Conservation (phyloP, 495 filamentous ascomycete species). For the Penicillium ucsense region DNA sequence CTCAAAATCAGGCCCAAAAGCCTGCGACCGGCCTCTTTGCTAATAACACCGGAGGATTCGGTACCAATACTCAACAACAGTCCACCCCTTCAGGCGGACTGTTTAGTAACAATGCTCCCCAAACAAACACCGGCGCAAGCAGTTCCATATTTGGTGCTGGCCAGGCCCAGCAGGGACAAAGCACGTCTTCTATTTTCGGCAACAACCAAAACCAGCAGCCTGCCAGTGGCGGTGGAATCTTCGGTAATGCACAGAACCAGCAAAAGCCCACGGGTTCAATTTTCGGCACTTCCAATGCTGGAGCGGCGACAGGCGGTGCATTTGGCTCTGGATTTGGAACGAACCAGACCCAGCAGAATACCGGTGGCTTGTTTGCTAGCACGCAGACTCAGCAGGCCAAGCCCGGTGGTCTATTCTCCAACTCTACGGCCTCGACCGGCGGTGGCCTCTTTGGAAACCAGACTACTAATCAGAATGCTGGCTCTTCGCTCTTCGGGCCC, state of each 20-base stretch:
- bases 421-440: slow-evolving; percentile 18
- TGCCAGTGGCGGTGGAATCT: slow-evolving; percentile 17
- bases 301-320: not conserved
- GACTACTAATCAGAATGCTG: slow-evolving; percentile 25
- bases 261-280: slow-evolving; percentile 28
- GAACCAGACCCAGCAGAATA: slow-evolving; percentile 17
- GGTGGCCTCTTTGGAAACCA: slow-evolving; percentile 38
- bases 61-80: slow-evolving; percentile 30
- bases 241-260: slow-evolving; percentile 26
- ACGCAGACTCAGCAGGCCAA: slow-evolving; percentile 29
- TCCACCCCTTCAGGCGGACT: slow-evolving; percentile 18
- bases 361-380: slow-evolving; percentile 12
- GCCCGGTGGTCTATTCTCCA: slow-evolving; percentile 23
- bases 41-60: slow-evolving; percentile 29
- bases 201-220: slow-evolving; percentile 23
- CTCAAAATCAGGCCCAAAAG: slow-evolving; percentile 36
- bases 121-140: not conserved
- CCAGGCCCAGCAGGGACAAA: slow-evolving; percentile 19
- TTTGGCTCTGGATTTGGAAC: slow-evolving; percentile 26
- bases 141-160: not conserved
- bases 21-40: slow-evolving; percentile 26
- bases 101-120: slow-evolving; percentile 25
- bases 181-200: slow-evolving; percentile 36
- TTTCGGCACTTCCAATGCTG: slow-evolving; percentile 16
- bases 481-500: slow-evolving; percentile 51